These are phyloP conservation scores for Immersiella caudata DNA, from an alignment of 495 filamentous ascomycete species.

Conservation along the genomic window DNA sequence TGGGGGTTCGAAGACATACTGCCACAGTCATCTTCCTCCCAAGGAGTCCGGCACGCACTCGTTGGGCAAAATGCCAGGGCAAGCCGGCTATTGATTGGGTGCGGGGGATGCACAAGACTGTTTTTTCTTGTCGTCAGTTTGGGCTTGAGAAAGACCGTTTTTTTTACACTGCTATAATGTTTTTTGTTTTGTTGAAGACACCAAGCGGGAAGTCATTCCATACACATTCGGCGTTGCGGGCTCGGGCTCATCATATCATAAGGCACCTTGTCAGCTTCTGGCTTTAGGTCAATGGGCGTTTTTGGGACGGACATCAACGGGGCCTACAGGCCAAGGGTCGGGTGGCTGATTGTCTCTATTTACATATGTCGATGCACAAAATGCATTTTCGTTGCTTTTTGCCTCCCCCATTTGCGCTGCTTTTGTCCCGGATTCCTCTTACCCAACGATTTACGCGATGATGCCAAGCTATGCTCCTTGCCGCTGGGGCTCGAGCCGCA, in stretches of 20 bases:
- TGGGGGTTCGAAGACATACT: constrained; percentile 48
- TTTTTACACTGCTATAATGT: neutral
- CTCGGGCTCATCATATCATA: neutral
- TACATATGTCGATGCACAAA: constrained; percentile 12
- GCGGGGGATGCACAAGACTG: neutral
- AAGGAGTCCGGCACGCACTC: constrained; percentile 43
- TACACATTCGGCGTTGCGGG: neutral
- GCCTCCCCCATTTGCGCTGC: neutral
- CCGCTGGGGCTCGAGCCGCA: neutral
- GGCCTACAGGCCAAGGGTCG: neutral
- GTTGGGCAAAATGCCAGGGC: constrained; percentile 52
- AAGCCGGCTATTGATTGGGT: constrained; percentile 45
- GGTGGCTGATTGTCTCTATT: neutral
- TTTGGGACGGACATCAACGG: neutral
- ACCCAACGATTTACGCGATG: neutral
- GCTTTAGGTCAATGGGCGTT: neutral
- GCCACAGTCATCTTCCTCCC: constrained; percentile 53
- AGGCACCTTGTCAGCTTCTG: neutral
- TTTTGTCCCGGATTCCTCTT: neutral
- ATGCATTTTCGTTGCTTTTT: neutral
- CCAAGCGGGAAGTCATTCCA: constrained; percentile 5
- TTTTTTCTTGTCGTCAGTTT: neutral
- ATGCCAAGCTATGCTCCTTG: neutral
- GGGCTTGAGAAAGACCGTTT: neutral
- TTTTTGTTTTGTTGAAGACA: neutral